A percentile compares a stretch with the other conserved stretches of the same genome.
Conservation (phyloP, 345 rosid genomes). For the Erodium maritimum region DNA sequence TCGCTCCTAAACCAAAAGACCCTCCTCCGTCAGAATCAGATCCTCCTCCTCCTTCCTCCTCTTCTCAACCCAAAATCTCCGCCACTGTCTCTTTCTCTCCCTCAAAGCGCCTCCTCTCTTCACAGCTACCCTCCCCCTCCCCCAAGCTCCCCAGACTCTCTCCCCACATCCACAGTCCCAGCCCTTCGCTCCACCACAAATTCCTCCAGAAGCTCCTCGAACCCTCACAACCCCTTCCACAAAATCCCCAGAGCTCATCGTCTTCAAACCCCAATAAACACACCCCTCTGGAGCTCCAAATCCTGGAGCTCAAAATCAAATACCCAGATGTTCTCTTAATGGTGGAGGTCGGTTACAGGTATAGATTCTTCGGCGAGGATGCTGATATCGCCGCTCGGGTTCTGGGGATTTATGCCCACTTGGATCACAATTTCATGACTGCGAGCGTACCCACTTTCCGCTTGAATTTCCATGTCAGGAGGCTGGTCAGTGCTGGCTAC, state of each 20-base stretch:
- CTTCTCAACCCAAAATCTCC: slow-evolving; percentile 36
- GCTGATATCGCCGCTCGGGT: slow-evolving; percentile 69
- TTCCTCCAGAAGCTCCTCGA: not conserved
- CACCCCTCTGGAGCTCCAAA: slow-evolving; percentile 85
- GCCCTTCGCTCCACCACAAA: slow-evolving; percentile 14
- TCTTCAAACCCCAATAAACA: slow-evolving; percentile 22
- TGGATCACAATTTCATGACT: slow-evolving; percentile 69
- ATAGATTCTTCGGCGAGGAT: slow-evolving; percentile 81
- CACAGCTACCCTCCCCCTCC: slow-evolving; percentile 24
- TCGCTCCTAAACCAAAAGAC: slow-evolving; percentile 57
- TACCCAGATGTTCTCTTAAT: slow-evolving; percentile 71
- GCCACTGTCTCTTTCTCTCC: slow-evolving; percentile 66
- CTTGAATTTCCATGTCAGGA: slow-evolving; percentile 61
- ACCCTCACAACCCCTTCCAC: no score
- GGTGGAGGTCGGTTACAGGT: slow-evolving; percentile 93
- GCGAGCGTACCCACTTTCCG: slow-evolving; percentile 94
- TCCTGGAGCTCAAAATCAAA: slow-evolving; percentile 50
- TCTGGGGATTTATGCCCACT: slow-evolving; percentile 71
- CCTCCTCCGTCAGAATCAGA: slow-evolving; percentile 3
- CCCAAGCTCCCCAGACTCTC: slow-evolving; percentile 44
- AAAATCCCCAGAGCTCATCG: slow-evolving; percentile 5
- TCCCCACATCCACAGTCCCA: slow-evolving; percentile 38
- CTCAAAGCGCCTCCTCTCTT: slow-evolving; percentile 56
- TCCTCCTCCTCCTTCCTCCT: slow-evolving; percentile 9
- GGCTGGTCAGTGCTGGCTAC: slow-evolving; percentile 74